These are phyloP conservation scores for Austroboletus olivaceoglutinosus DNA, from an alignment of 1,284 basidiomycete species.

Conservation along the genomic window DNA sequence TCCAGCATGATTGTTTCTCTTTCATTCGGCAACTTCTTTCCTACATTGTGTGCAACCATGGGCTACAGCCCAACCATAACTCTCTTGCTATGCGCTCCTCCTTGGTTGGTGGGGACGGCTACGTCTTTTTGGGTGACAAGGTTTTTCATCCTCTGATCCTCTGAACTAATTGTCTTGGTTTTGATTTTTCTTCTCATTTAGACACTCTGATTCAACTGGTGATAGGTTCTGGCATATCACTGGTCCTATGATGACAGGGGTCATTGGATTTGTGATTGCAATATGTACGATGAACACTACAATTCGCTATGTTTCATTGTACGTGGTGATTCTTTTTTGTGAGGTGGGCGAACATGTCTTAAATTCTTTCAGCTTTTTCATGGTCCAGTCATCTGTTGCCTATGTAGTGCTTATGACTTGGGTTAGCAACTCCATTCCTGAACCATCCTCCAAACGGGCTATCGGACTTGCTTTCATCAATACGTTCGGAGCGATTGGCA, in stretches of 20 bases:
- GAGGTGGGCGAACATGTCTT: not conserved
- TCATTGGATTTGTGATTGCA: constrained; percentile 57
- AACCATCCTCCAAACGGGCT: constrained; percentile 51
- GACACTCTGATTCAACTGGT: constrained; percentile 52
- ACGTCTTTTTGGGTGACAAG: constrained; percentile 41
- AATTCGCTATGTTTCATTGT: constrained; percentile 53
- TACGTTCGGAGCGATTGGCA: constrained; percentile 51
- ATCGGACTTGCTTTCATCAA: constrained; percentile 52
- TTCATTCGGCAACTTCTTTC: constrained; percentile 59
- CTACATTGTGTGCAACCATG: constrained; percentile 53
- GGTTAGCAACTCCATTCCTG: constrained; percentile 51
- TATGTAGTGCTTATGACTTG: constrained; percentile 52
- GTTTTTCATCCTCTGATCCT: constrained; percentile 20
- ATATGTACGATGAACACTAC: constrained; percentile 50
- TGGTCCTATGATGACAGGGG: constrained; percentile 42
- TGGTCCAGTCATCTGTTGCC: constrained; percentile 53
- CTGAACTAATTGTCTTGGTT: not conserved
- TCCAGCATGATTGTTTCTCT: constrained; percentile 47
- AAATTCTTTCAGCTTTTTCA: constrained; percentile 42
- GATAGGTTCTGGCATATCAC: constrained; percentile 53
- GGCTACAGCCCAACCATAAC: constrained; percentile 52
- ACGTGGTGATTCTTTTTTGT: constrained; percentile 1
- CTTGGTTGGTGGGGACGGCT: constrained; percentile 54
- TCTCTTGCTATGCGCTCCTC: constrained; percentile 60
- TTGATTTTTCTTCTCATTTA: constrained; percentile 12